Evolutionary conservation across 129 eudicot genomes (phyloP), one percentile per base, ranked within the genome.

Genomic region (Artemisia argyi): DNA sequence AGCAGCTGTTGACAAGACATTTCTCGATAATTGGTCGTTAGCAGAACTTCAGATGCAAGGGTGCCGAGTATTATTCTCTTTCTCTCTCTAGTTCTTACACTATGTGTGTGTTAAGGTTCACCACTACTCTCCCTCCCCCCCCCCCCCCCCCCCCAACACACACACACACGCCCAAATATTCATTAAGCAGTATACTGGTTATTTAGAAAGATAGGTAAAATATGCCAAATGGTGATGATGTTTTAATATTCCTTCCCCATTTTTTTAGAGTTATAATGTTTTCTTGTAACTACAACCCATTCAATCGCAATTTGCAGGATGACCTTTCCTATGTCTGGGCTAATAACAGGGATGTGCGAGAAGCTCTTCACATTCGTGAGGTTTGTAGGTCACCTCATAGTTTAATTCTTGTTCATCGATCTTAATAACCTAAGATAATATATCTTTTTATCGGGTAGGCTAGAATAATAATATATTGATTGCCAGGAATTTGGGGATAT

Each of bases 61-160:
- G 35, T 73, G 78, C 51, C 78, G 78, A 65, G n/a, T 73, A 73
- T 39, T 39, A 39, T 39, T 35, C 42, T 35, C 42, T 13, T 26
- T 39, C 44, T 39, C 10, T 39, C 46, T 39, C 46, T 54, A 39
- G 2, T 39, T 39, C 46, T 39, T 39, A 39, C 46, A 7, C 46
- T 39, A n/a, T n/a, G 7, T 1, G 61, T 52, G 46, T 39, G 11
- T 39, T 39, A 39, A 39, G 46, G 11, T 39, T 39, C 46, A 39
- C 44, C 1, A 35, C 8, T 6, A 35, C 7, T 35, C 44, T 35
- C 44, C 44, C 44, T 5, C 0, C 44, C 44, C 44, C 44, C 44
- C 9, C 1, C 3, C 8, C 11, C 12, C 9, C 61, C 3, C n/a
- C n/a, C n/a, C n/a, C n/a, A n/a, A n/a, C n/a, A n/a, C n/a, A n/a